These are phyloP conservation scores for Chalara sp. DNA, from an alignment of 2,329 filamentous ascomycete genomes.

Conservation along the genomic window DNA sequence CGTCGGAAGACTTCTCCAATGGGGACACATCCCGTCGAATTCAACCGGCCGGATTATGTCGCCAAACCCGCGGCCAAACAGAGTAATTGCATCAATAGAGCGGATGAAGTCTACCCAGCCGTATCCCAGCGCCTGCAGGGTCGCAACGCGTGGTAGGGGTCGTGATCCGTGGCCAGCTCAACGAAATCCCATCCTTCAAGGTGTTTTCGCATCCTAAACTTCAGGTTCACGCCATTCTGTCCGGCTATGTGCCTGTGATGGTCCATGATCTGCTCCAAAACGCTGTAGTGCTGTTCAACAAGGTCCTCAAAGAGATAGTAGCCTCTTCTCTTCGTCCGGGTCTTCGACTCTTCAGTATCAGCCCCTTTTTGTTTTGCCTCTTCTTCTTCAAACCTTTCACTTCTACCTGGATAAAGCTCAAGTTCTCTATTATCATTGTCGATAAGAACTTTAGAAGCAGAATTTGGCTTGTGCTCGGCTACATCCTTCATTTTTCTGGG, in stretches of 20 bases:
- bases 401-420: background rate
- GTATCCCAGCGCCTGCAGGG: too few relatives aligned
- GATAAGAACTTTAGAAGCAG: background rate
- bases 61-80: slow-evolving; percentile 24
- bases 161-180: slow-evolving; percentile 14
- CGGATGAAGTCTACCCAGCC: too few relatives aligned
- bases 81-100: slow-evolving; percentile 13
- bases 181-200: slow-evolving; percentile 28
- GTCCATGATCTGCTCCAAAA: slow-evolving; percentile 22
- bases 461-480: background rate
- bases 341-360: background rate
- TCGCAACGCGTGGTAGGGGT: too few relatives aligned
- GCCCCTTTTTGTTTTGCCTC: background rate
- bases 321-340: background rate
- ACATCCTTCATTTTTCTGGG: background rate
- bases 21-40: slow-evolving; percentile 11
- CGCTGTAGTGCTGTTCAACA: slow-evolving; percentile 14
- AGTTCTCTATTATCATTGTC: background rate
- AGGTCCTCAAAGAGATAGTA: background rate
- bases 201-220: slow-evolving; percentile 8
- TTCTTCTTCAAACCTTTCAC: slow-evolving; percentile 4
- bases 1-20: slow-evolving; percentile 23
- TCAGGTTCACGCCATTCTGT: slow-evolving; percentile 4
- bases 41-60: slow-evolving; percentile 21
- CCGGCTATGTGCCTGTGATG: slow-evolving; percentile 13